Evolutionary conservation across 768 basidiomycete species (phyloP).

Genomic region (Lactarius deliciosus): DNA sequence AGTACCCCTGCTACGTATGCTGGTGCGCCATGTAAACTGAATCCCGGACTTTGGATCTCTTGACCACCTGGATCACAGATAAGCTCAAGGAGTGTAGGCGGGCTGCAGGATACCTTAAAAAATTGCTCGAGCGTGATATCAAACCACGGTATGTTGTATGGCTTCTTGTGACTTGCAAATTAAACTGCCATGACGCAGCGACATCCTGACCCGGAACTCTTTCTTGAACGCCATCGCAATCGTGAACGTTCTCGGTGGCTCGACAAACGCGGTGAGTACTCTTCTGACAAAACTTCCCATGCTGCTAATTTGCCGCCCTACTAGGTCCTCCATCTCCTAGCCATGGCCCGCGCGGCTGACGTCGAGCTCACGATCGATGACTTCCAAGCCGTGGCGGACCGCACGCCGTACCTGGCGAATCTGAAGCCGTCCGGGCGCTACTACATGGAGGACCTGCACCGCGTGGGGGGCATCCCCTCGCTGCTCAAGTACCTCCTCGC

Average conservation of each 20-base stretch:
- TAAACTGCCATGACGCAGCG: slow-evolving; percentile 36
- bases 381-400: slow-evolving; percentile 78
- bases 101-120: slow-evolving; percentile 75
- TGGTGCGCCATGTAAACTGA: slow-evolving; percentile 40
- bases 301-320: too few species aligned
- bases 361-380: slow-evolving; percentile 77
- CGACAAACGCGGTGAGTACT: slow-evolving; percentile 84
- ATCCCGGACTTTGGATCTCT: not conserved
- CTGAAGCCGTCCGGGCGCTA: slow-evolving; percentile 85
- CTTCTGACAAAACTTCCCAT: too few species aligned
- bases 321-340: slow-evolving; percentile 82
- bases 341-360: slow-evolving; percentile 82
- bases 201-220: slow-evolving; percentile 64
- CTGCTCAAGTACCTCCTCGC: slow-evolving; percentile 82
- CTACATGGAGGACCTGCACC: slow-evolving; percentile 89
- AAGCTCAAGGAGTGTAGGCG: slow-evolving; percentile 81
- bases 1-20: slow-evolving; percentile 74
- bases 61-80: slow-evolving; percentile 42
- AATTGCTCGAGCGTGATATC: slow-evolving; percentile 70
- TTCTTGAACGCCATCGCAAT: slow-evolving; percentile 86
- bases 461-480: slow-evolving; percentile 80
- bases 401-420: slow-evolving; percentile 83
- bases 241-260: slow-evolving; percentile 79
- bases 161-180: not conserved
- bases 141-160: slow-evolving; percentile 63